Evolutionary conservation across 345 rosid species (phyloP).

Genomic region (Dimocarpus longan): DNA sequence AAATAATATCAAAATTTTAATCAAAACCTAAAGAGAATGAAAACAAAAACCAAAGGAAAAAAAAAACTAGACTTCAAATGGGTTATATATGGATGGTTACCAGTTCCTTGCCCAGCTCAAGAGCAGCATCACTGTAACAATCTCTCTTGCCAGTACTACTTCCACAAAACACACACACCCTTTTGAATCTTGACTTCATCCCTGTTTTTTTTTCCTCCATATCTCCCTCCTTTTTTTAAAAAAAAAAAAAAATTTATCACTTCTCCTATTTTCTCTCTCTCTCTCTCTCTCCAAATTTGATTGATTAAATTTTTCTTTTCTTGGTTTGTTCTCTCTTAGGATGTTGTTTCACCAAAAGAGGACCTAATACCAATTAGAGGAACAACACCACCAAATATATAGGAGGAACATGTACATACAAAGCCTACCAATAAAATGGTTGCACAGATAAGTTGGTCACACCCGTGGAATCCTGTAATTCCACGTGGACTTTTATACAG

Average conservation of each 20-base stretch:
- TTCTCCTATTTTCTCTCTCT: neutral
- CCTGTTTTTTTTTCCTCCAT: constrained; percentile 35
- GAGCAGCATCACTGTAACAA: constrained; percentile 75
- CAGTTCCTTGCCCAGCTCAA: constrained; percentile 80
- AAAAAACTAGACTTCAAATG: neutral
- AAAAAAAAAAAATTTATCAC: too few species aligned
- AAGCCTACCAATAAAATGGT: constrained; percentile 4
- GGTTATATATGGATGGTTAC: constrained; percentile 27
- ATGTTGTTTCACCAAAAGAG: constrained; percentile 2
- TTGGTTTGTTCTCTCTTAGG: neutral
- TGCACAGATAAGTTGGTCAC: constrained; percentile 4
- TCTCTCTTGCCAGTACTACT: constrained; percentile 77
- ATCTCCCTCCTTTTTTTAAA: neutral
- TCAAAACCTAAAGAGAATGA: neutral
- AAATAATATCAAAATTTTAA: neutral
- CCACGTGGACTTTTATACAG: constrained; percentile 31
- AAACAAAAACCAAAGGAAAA: constrained; percentile 2
- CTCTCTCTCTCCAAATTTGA: neutral
- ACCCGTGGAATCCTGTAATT: constrained; percentile 26
- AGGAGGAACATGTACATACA: constrained; percentile 1
- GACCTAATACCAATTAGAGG: constrained; percentile 20
- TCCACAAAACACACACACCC: constrained; percentile 92
- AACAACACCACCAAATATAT: constrained; percentile 28
- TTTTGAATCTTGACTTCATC: constrained; percentile 53
- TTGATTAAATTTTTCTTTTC: neutral